Evolutionary conservation across 2,329 filamentous ascomycete genomes (phyloP).

Genomic region (Fulvia fulva): DNA sequence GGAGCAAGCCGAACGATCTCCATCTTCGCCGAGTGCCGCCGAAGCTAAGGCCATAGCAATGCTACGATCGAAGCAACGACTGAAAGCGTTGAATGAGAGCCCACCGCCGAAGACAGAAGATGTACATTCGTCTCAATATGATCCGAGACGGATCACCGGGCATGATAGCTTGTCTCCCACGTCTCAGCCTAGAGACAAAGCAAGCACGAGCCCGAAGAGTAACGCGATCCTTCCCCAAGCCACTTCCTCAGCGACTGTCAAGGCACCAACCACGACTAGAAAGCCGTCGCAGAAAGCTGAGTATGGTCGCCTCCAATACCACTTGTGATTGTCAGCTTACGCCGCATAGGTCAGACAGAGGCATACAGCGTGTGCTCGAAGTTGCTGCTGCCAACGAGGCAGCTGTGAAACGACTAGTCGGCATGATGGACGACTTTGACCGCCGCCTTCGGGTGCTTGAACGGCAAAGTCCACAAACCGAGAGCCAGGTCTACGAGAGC

Average conservation of each 20-base stretch:
- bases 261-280: not conserved
- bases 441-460: not conserved
- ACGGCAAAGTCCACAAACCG: not conserved
- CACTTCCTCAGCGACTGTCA: not conserved
- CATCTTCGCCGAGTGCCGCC: not conserved
- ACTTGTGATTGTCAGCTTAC: not conserved
- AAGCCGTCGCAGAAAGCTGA: not conserved
- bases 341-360: not conserved
- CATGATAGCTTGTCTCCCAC: no score
- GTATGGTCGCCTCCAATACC: not conserved
- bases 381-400: conserved; percentile 6
- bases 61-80: not conserved
- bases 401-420: not conserved
- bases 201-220: not conserved
- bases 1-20: not conserved
- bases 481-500: not conserved
- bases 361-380: conserved; percentile 3
- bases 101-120: not conserved
- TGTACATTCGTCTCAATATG: not conserved
- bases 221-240: not conserved
- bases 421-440: conserved; percentile 7
- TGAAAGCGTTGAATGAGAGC: not conserved
- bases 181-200: no score
- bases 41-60: not conserved
- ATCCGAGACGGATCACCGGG: not conserved